These are phyloP conservation scores for Sisymbrium altissimum DNA, from an alignment of 345 rosid species.

Conservation along the genomic window DNA sequence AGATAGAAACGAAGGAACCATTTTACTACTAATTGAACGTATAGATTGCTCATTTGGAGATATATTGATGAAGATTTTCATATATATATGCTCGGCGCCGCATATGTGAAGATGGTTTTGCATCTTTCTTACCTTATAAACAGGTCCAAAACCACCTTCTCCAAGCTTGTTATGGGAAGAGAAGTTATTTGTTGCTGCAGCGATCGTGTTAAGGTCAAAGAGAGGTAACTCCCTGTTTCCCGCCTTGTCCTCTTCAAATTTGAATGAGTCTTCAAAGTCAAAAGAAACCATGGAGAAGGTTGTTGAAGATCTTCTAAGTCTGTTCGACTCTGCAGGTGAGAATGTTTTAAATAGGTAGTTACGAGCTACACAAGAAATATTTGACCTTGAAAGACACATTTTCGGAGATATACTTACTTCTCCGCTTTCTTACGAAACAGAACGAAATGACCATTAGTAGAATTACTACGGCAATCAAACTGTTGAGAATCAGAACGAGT, in stretches of 20 bases:
- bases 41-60: not conserved
- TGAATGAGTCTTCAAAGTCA: constrained; percentile 29
- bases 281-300: constrained; percentile 11
- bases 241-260: constrained; percentile 25
- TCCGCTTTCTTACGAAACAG: constrained; percentile 29
- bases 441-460: constrained; percentile 2
- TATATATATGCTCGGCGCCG: not conserved
- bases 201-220: constrained; percentile 41
- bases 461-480: constrained; percentile 17
- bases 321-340: constrained; percentile 23
- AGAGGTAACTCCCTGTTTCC: constrained; percentile 42
- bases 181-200: constrained; percentile 54
- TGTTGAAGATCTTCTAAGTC: not conserved
- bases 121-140: constrained; percentile 51
- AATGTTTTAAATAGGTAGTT: not conserved
- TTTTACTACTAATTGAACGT: not conserved
- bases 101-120: not conserved
- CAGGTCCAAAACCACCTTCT: constrained; percentile 70
- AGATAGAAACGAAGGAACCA: not conserved
- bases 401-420: constrained; percentile 20
- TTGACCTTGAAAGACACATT: not conserved
- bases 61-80: not conserved
- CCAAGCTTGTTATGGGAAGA: constrained; percentile 56
- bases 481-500: constrained; percentile 20
- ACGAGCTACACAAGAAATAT: not conserved